These are phyloP conservation scores for Paxillus ammoniavirescens DNA, from an alignment of 768 basidiomycete species.

Conservation along the genomic window DNA sequence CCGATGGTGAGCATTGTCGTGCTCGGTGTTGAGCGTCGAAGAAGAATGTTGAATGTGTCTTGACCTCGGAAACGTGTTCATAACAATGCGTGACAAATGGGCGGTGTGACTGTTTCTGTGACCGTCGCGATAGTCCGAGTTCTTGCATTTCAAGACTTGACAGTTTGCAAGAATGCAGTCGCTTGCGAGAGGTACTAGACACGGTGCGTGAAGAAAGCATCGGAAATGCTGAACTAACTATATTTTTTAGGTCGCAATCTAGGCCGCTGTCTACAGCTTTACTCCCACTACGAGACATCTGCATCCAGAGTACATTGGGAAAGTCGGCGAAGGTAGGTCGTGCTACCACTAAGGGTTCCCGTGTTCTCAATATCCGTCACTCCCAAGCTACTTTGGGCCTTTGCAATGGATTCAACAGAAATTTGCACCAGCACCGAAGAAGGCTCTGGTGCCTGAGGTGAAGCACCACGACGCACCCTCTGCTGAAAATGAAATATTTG, in stretches of 20 bases:
- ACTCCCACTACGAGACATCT: slow-evolving; percentile 2
- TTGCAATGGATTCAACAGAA: slow-evolving; percentile 64
- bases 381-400: slow-evolving; percentile 53
- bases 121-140: not conserved
- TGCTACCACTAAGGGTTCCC: not conserved
- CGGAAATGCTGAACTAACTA: not conserved
- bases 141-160: slow-evolving; percentile 6
- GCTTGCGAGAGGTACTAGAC: slow-evolving; percentile 22
- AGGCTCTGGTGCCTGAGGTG: slow-evolving; percentile 44
- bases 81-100: slow-evolving; percentile 19
- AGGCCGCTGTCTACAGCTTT: slow-evolving; percentile 11
- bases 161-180: slow-evolving; percentile 25
- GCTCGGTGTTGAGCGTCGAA: slow-evolving; percentile 9
- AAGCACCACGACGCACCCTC: slow-evolving; percentile 34
- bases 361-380: slow-evolving; percentile 1
- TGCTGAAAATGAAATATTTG: slow-evolving; percentile 45
- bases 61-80: slow-evolving; percentile 18
- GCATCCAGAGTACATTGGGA: slow-evolving; percentile 32
- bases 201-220: slow-evolving; percentile 18
- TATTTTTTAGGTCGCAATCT: slow-evolving; percentile 15
- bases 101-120: slow-evolving; percentile 19
- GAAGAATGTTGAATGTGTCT: slow-evolving; percentile 4
- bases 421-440: slow-evolving; percentile 46
- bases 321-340: slow-evolving; percentile 45
- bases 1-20: slow-evolving; percentile 58